phyloP scores from a whole-genome alignment of 2,329 filamentous ascomycete species.

The Coniella lustricola region DNA sequence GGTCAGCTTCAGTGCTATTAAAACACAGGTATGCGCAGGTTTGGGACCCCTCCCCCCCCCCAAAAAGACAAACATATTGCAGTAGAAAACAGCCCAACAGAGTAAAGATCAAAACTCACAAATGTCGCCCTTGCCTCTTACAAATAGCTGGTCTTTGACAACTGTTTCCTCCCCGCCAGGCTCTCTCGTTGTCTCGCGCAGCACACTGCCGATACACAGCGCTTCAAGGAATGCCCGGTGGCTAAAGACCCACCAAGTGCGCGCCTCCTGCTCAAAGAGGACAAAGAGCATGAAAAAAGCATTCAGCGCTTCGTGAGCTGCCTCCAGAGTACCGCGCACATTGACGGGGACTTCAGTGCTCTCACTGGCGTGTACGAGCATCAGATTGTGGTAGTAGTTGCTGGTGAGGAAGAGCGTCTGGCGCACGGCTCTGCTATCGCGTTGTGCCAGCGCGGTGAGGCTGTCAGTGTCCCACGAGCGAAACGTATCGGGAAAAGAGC shows the following conservation, averaged over 20 bases:
- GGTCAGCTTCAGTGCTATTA: no score
- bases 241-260: slow-evolving; percentile 81
- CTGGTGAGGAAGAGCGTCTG: slow-evolving; percentile 75
- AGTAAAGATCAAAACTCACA: slow-evolving; percentile 45
- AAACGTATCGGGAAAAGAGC: slow-evolving; percentile 65
- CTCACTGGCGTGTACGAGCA: slow-evolving; percentile 69
- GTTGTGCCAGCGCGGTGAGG: slow-evolving; percentile 48
- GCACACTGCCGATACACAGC: slow-evolving; percentile 56
- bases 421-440: slow-evolving; percentile 59
- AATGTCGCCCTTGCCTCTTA: slow-evolving; percentile 54
- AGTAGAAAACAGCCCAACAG: no score
- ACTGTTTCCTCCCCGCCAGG: slow-evolving; percentile 38
- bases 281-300: slow-evolving; percentile 68
- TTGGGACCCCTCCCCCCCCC: no score
- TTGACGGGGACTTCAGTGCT: slow-evolving; percentile 58
- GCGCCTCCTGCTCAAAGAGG: slow-evolving; percentile 62
- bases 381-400: slow-evolving; percentile 77
- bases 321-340: slow-evolving; percentile 62
- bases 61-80: no score
- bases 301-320: slow-evolving; percentile 66
- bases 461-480: slow-evolving; percentile 59
- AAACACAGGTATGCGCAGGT: neutral
- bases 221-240: slow-evolving; percentile 75
- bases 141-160: slow-evolving; percentile 49
- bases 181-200: slow-evolving; percentile 44